Base-by-base conservation (phyloP, 495 filamentous ascomycete species). In the Oleoguttula mirabilis region DNA sequence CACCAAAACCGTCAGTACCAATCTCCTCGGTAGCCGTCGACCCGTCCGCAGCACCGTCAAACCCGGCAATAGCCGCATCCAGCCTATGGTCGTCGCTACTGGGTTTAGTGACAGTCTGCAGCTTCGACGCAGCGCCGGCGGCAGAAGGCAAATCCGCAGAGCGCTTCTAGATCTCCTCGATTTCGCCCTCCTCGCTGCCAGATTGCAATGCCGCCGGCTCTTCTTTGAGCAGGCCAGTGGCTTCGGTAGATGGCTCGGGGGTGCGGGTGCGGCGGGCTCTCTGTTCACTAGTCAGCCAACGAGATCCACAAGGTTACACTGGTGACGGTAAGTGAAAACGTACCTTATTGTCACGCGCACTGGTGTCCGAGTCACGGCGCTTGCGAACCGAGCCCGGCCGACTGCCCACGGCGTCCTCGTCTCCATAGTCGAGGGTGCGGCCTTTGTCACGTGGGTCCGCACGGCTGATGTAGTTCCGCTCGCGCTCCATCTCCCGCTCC, bases 101-200 rank as follows among this genome's bases (percentile, higher is more conserved):
- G n/a, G n/a, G n/a, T n/a, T n/a, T n/a, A n/a, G n/a, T n/a, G n/a
- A n/a, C n/a, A n/a, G n/a, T n/a, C n/a, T n/a, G n/a, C n/a, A n/a
- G n/a, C n/a, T n/a, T n/a, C n/a, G n/a, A n/a, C n/a, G n/a, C n/a
- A n/a, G n/a, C n/a, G n/a, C n/a, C n/a, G n/a, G n/a, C n/a, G n/a
- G n/a, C n/a, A n/a, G n/a, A n/a, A n/a, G n/a, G n/a, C n/a, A n/a
- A n/a, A n/a, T 40, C 21, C 11, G 44, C 31, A 23, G 51, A 42
- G 23, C 10, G 12, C 15, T 45, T 14, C 46, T 53, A 48, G n/a
- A 50, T 86, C 65, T 95, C 90, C 57, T 94, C 90, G 51, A 98
- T 94, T 66, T 98, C 90, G 20, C 90, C 90, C 62, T 98, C 90
- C 63, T 98, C 90, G 53, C 90, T 96, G 24, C 92, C 90, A 27